These are phyloP conservation scores for Lachnellula hyalina DNA, from an alignment of 2,329 filamentous ascomycete genomes.

Conservation along the genomic window DNA sequence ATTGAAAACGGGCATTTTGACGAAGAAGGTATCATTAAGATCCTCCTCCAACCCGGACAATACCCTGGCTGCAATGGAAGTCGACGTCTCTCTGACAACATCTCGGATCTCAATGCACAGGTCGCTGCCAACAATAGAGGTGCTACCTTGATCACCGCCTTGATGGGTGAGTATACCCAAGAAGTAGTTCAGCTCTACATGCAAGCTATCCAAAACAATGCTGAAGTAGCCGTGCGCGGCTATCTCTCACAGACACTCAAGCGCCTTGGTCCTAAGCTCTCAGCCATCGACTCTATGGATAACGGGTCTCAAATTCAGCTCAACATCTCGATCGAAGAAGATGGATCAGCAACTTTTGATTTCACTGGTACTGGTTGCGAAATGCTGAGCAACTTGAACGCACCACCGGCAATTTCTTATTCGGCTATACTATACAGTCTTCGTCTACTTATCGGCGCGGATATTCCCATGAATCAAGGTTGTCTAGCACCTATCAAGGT, in stretches of 20 bases:
- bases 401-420: constrained; percentile 72
- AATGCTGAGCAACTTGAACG: constrained; percentile 71
- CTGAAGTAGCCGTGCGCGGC: constrained; percentile 62
- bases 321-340: constrained; percentile 63
- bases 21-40: constrained; percentile 64
- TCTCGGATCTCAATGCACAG: constrained; percentile 79
- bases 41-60: constrained; percentile 64
- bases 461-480: constrained; percentile 82
- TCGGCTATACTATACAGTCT: constrained; percentile 79
- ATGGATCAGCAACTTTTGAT: constrained; percentile 70
- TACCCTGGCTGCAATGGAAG: constrained; percentile 72
- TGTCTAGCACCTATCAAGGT: constrained; percentile 70
- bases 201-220: constrained; percentile 72
- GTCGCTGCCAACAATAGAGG: constrained; percentile 79
- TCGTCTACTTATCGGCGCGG: constrained; percentile 68
- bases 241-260: constrained; percentile 60
- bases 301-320: constrained; percentile 70
- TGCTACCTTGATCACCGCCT: constrained; percentile 63
- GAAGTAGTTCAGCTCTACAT: constrained; percentile 75
- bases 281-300: constrained; percentile 50
- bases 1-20: constrained; percentile 71
- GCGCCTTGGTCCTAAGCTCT: constrained; percentile 57
- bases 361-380: constrained; percentile 71
- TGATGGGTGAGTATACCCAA: constrained; percentile 71
- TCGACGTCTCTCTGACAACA: constrained; percentile 69